Conservation (phyloP, 1,284 basidiomycete genomes). For the Cutaneotrichosporon spelunceum region DNA sequence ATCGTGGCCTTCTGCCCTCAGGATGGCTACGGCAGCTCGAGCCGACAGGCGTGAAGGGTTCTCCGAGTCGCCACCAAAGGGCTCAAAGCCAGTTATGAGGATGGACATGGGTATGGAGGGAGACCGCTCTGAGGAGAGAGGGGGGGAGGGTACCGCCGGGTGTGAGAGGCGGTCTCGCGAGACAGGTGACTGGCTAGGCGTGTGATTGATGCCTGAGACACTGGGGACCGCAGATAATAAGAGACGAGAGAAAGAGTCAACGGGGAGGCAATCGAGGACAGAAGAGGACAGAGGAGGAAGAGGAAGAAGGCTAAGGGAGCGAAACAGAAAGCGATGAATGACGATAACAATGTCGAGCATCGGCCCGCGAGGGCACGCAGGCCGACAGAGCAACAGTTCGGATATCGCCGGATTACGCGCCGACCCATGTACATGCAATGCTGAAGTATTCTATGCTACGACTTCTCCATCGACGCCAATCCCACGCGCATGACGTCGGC, state of each 20-base stretch:
- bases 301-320: no score
- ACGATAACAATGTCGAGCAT: no score
- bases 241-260: no score
- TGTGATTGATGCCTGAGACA: background rate
- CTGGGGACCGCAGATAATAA: no score
- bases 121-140: background rate
- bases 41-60: conserved; percentile 19
- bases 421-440: conserved; percentile 9
- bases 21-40: conserved; percentile 9
- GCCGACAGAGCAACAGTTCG: no score
- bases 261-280: no score
- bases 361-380: no score
- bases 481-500: conserved; percentile 60
- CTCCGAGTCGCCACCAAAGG: conserved; percentile 18
- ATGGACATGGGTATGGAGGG: conserved; percentile 5
- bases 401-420: background rate
- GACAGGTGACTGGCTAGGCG: background rate
- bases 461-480: conserved; percentile 23
- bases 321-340: no score
- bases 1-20: conserved; percentile 7
- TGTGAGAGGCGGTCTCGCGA: background rate
- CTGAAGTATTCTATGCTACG: conserved; percentile 11
- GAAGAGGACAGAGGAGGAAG: no score
- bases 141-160: background rate
- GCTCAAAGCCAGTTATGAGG: conserved; percentile 24